phyloP scores from a whole-genome alignment of 345 rosid genomes.

The Barbarea vulgaris region DNA sequence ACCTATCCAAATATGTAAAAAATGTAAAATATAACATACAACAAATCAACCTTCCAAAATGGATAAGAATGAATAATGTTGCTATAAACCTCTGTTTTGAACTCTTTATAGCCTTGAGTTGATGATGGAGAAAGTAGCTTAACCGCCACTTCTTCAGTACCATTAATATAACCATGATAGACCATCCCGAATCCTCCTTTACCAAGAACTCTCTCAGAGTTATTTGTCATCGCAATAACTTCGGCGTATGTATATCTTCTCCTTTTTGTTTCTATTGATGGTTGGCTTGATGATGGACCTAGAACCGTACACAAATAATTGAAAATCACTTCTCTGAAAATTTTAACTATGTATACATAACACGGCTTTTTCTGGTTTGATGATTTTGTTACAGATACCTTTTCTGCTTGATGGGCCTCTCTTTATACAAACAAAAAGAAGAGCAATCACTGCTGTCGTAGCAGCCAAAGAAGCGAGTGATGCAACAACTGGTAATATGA shows the following conservation, averaged over 20 bases:
- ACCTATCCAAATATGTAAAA: slow-evolving; percentile 38
- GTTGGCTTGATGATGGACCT: slow-evolving; percentile 28
- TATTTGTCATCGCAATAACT: slow-evolving; percentile 34
- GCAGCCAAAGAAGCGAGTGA: slow-evolving; percentile 36
- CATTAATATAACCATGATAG: slow-evolving; percentile 38
- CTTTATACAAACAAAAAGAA: slow-evolving; percentile 25
- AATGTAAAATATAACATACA: neutral
- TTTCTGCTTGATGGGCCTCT: neutral
- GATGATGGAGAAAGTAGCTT: slow-evolving; percentile 42
- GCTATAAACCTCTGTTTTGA: slow-evolving; percentile 42
- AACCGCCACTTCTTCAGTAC: slow-evolving; percentile 33
- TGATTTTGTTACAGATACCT: slow-evolving; percentile 29
- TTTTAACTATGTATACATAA: neutral
- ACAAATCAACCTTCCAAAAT: neutral
- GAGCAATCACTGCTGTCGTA: neutral
- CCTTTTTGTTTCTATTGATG: slow-evolving; percentile 23
- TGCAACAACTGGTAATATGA: slow-evolving; percentile 22
- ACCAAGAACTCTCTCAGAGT: slow-evolving; percentile 29
- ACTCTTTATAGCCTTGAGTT: slow-evolving; percentile 43
- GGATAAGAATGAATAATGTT: neutral
- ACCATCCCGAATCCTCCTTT: slow-evolving; percentile 45
- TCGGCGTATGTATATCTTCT: slow-evolving; percentile 26
- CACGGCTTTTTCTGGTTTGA: neutral
- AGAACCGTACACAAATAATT: neutral
- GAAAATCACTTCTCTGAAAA: no score